Conservation (phyloP, 495 filamentous ascomycete genomes). For the Neohortaea acidophila region DNA sequence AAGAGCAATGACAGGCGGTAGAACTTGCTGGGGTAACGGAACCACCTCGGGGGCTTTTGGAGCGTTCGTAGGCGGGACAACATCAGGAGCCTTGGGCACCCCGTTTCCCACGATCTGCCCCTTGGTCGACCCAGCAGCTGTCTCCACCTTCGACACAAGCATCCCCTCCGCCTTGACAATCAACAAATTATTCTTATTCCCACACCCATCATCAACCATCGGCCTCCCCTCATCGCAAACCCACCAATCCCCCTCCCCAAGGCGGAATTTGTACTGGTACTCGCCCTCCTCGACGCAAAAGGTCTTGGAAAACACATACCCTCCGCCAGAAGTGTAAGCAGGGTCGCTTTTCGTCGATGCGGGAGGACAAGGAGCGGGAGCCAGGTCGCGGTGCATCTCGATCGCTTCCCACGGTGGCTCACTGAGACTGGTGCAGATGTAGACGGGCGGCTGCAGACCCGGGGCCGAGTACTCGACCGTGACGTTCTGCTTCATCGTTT, state of each 20-base stretch:
- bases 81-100: no score
- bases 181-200: constrained; percentile 46
- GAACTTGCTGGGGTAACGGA: no score
- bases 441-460: constrained; percentile 45
- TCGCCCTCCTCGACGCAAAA: constrained; percentile 35
- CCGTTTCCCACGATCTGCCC: no score
- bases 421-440: constrained; percentile 49
- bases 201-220: constrained; percentile 38
- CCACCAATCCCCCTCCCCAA: constrained; percentile 51
- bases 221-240: constrained; percentile 40
- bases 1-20: no score
- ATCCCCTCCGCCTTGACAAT: constrained; percentile 18
- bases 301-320: constrained; percentile 20
- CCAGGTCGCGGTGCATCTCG: constrained; percentile 49
- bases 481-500: constrained; percentile 21
- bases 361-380: no score
- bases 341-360: no score
- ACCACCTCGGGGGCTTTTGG: no score
- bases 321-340: constrained; percentile 15
- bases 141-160: no score
- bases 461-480: constrained; percentile 44
- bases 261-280: constrained; percentile 56
- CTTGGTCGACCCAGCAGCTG: no score
- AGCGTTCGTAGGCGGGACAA: no score
- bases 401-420: constrained; percentile 46